phyloP scores from a whole-genome alignment of 2,329 filamentous ascomycete species.

The Exophiala viscosa region DNA sequence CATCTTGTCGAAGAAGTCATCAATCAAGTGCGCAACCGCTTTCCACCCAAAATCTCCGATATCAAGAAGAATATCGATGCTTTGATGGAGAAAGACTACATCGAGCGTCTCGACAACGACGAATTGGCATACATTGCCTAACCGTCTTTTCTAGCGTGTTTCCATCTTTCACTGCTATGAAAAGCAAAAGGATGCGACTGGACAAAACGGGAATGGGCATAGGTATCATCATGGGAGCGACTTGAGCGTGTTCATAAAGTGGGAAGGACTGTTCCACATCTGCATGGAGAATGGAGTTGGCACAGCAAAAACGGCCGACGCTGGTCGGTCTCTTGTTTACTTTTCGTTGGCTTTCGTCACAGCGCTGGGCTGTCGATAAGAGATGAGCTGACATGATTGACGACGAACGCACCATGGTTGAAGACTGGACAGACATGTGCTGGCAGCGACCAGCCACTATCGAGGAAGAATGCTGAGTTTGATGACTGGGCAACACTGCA shows the following conservation, averaged over 20 bases:
- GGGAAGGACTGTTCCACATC: too few relatives aligned
- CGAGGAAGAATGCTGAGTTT: too few relatives aligned
- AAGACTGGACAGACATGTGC: not conserved
- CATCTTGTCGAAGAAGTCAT: slow-evolving; percentile 94
- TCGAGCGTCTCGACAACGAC: slow-evolving; percentile 91
- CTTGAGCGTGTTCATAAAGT: too few relatives aligned
- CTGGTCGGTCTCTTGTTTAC: not conserved
- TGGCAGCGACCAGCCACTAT: not conserved
- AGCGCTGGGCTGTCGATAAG: not conserved
- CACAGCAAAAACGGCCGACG: too few relatives aligned
- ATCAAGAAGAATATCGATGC: slow-evolving; percentile 99
- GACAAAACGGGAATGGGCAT: not conserved
- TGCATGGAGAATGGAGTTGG: too few relatives aligned
- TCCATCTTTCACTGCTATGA: not conserved
- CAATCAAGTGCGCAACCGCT: slow-evolving; percentile 86
- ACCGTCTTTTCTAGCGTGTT: slow-evolving; percentile 26
- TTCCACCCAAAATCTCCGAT: slow-evolving; percentile 86
- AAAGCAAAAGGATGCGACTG: not conserved
- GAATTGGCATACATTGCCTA: slow-evolving; percentile 92
- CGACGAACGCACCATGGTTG: not conserved
- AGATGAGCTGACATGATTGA: not conserved
- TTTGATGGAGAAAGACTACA: slow-evolving; percentile 95
- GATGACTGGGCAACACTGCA: not conserved
- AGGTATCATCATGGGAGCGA: too few relatives aligned
- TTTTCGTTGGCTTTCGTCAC: not conserved